These are phyloP conservation scores for Piper longum DNA, from an alignment of 164 flowering plant genomes.

Conservation along the genomic window DNA sequence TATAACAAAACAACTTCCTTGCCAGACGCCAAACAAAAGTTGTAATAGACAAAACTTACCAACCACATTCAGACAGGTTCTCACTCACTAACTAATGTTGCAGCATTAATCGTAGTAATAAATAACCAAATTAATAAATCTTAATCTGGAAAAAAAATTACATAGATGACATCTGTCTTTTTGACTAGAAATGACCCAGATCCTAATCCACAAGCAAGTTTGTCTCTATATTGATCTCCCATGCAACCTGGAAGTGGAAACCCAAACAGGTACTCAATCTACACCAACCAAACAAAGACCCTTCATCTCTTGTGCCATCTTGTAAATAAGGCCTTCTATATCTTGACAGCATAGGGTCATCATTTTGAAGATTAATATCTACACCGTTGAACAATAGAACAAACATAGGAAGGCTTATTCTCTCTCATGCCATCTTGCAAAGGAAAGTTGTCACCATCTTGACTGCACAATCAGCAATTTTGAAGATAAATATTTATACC, in stretches of 20 bases:
- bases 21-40: neutral
- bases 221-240: neutral
- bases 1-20: neutral
- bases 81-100: neutral
- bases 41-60: neutral
- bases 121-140: neutral
- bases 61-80: neutral
- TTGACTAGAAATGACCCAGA: neutral
- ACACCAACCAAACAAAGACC: neutral
- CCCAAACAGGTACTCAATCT: neutral
- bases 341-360: neutral
- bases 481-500: neutral
- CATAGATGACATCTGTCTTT: neutral
- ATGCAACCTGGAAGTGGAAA: neutral
- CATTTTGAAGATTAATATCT: neutral
- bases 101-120: neutral
- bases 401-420: neutral
- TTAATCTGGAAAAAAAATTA: neutral
- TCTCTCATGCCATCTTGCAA: neutral
- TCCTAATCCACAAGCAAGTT: neutral
- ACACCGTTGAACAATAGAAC: neutral
- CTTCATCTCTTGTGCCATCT: neutral
- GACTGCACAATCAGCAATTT: neutral
- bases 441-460: neutral
- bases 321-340: neutral